Percentiles rank a stretch among this genome's conserved stretches.
These are phyloP conservation scores for Dioscorea dumetorum DNA, from an alignment of 106 monocot genomes.

Conservation along the genomic window DNA sequence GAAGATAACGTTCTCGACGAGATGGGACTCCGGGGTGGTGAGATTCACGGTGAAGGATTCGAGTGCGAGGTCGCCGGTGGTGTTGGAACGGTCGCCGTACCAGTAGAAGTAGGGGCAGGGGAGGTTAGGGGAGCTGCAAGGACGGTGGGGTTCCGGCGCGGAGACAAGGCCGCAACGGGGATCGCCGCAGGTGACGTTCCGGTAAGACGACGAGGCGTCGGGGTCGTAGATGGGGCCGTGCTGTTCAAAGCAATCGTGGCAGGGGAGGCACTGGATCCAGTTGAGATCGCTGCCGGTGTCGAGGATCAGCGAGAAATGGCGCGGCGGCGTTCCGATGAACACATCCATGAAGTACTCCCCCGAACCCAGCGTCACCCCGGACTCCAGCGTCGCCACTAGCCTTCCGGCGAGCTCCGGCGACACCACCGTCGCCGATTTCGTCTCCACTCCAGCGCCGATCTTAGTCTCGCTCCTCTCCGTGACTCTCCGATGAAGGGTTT, in stretches of 20 bases:
- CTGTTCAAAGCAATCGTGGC: constrained; percentile 48
- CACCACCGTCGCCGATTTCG: background rate
- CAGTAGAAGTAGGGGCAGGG: constrained; percentile 91
- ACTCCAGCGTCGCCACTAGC: constrained; percentile 61
- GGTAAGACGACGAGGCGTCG: constrained; percentile 25
- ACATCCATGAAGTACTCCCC: constrained; percentile 93
- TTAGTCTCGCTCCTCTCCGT: constrained; percentile 12
- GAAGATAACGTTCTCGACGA: constrained; percentile 48
- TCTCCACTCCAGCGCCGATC: background rate
- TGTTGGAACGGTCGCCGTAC: constrained; percentile 90
- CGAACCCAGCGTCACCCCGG: constrained; percentile 69
- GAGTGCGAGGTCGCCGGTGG: constrained; percentile 82
- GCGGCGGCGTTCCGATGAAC: constrained; percentile 75
- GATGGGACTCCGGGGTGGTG: constrained; percentile 25
- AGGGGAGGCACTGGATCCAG: constrained; percentile 92
- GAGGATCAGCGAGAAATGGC: constrained; percentile 63
- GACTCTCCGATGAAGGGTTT: constrained; percentile 37
- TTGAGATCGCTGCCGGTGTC: constrained; percentile 99
- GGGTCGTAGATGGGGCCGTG: constrained; percentile 36
- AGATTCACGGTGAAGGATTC: constrained; percentile 85
- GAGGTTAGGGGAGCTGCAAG: constrained; percentile 13
- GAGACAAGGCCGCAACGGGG: constrained; percentile 51
- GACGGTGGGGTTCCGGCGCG: constrained; percentile 20
- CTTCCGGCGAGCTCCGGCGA: constrained; percentile 10
- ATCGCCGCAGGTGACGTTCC: constrained; percentile 27